Percentiles rank a stretch among this genome's conserved stretches.
These are phyloP conservation scores for Tolypocladium tundrense DNA, from an alignment of 2,329 filamentous ascomycete genomes.

Conservation along the genomic window DNA sequence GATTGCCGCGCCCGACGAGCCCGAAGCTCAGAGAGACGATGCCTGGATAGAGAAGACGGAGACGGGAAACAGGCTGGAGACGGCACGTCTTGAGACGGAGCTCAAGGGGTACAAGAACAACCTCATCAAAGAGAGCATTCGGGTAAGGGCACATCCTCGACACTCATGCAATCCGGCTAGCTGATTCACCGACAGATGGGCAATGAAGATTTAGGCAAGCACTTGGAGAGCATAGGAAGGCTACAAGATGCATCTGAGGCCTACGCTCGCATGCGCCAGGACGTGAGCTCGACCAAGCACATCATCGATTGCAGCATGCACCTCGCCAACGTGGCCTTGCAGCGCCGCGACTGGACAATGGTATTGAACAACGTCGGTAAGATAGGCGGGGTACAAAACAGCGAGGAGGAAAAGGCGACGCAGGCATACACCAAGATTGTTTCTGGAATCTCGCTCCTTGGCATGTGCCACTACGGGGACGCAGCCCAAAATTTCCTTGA, in stretches of 20 bases:
- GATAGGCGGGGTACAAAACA: slow-evolving; percentile 39
- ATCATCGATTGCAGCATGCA: slow-evolving; percentile 74
- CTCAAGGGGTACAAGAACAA: slow-evolving; percentile 94
- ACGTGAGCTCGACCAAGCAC: slow-evolving; percentile 74
- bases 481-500: slow-evolving; percentile 65
- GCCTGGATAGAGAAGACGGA: slow-evolving; percentile 66
- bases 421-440: slow-evolving; percentile 42
- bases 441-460: slow-evolving; percentile 39
- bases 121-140: slow-evolving; percentile 90
- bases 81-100: slow-evolving; percentile 68
- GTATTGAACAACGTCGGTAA: slow-evolving; percentile 54
- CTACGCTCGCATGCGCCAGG: slow-evolving; percentile 80
- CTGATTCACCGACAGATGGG: slow-evolving; percentile 58
- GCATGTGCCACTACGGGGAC: slow-evolving; percentile 37
- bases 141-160: slow-evolving; percentile 38
- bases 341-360: slow-evolving; percentile 67
- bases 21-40: slow-evolving; percentile 56
- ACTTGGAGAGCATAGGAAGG: slow-evolving; percentile 71
- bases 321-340: slow-evolving; percentile 63
- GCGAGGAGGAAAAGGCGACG: slow-evolving; percentile 33
- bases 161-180: slow-evolving; percentile 1
- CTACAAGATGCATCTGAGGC: slow-evolving; percentile 63
- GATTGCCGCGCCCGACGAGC: slow-evolving; percentile 53
- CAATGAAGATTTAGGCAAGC: slow-evolving; percentile 80
- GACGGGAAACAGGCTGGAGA: slow-evolving; percentile 58